phyloP scores from a whole-genome alignment of 495 filamentous ascomycete species.

The Neurospora africana region DNA sequence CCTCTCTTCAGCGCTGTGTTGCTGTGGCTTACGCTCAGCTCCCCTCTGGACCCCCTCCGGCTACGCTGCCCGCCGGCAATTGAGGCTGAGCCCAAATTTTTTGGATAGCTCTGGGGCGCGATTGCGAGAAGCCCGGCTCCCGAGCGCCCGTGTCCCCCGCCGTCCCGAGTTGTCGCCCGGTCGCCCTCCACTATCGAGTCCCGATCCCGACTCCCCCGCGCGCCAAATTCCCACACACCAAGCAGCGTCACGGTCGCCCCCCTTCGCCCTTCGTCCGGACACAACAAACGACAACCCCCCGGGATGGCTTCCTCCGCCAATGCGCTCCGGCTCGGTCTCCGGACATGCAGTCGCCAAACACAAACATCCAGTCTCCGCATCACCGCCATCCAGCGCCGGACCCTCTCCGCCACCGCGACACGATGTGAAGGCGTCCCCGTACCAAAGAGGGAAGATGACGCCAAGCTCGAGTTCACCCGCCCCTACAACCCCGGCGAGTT shows the following conservation, averaged over 20 bases:
- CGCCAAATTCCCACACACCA: neutral
- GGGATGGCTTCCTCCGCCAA: constrained; percentile 41
- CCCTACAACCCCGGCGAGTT: constrained; percentile 13
- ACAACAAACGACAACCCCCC: constrained; percentile 9
- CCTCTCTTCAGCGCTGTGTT: neutral
- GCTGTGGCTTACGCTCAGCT: neutral
- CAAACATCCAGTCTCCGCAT: constrained; percentile 14
- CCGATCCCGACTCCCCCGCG: neutral
- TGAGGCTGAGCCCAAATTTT: neutral
- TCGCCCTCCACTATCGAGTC: neutral
- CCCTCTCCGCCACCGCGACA: constrained; percentile 15
- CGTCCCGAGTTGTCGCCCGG: neutral
- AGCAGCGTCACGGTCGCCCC: neutral
- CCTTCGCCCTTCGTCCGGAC: neutral
- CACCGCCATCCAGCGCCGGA: constrained; percentile 6
- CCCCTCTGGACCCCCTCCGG: neutral
- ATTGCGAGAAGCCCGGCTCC: neutral
- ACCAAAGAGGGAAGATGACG: constrained; percentile 2
- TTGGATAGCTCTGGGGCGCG: neutral
- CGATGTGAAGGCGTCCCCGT: constrained; percentile 21
- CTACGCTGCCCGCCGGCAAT: neutral
- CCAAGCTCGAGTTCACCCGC: constrained; percentile 1
- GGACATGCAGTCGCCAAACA: constrained; percentile 20
- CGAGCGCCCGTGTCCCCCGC: neutral
- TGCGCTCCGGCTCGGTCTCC: constrained; percentile 36